Conservation (phyloP, 768 basidiomycete species). For the Hygrocybe punicea region DNA sequence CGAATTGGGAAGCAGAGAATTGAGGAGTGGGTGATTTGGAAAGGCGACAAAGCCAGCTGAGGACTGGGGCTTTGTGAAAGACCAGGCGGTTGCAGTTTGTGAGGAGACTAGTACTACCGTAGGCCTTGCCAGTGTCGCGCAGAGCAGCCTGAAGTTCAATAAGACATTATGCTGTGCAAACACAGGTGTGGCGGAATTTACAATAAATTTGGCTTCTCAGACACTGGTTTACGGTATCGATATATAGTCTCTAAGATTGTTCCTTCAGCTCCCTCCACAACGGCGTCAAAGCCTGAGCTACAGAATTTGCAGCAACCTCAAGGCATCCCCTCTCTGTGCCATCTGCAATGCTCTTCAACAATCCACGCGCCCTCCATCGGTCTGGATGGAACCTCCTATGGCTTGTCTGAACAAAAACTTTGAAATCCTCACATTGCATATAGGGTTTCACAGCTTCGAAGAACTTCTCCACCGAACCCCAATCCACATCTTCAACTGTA, state of each 20-base stretch:
- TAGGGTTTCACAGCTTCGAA: slow-evolving; percentile 51
- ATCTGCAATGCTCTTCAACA: slow-evolving; percentile 57
- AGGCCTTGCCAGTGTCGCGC: too few relatives aligned
- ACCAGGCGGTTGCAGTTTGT: not conserved
- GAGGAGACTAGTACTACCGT: too few relatives aligned
- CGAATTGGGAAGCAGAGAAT: not conserved
- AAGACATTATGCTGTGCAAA: too few relatives aligned
- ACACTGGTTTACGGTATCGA: too few relatives aligned
- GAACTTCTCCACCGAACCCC: slow-evolving; percentile 68
- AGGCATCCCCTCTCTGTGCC: slow-evolving; percentile 55
- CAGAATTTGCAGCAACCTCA: slow-evolving; percentile 65
- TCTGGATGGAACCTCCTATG: slow-evolving; percentile 78
- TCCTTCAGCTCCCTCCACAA: slow-evolving; percentile 44
- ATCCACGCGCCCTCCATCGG: slow-evolving; percentile 66
- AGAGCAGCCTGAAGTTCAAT: too few relatives aligned
- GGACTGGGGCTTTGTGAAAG: not conserved
- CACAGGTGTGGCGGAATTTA: too few relatives aligned
- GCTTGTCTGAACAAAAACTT: slow-evolving; percentile 62
- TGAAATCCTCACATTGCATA: slow-evolving; percentile 62
- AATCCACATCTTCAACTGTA: slow-evolving; percentile 64
- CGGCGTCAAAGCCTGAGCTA: slow-evolving; percentile 70
- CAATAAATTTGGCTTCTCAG: too few relatives aligned
- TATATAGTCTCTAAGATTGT: not conserved
- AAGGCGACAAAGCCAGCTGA: not conserved
- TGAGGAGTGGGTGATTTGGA: not conserved